These are phyloP conservation scores for Skeletonema menzelii DNA, from an alignment of 108 stramenopile genomes.

Conservation along the genomic window DNA sequence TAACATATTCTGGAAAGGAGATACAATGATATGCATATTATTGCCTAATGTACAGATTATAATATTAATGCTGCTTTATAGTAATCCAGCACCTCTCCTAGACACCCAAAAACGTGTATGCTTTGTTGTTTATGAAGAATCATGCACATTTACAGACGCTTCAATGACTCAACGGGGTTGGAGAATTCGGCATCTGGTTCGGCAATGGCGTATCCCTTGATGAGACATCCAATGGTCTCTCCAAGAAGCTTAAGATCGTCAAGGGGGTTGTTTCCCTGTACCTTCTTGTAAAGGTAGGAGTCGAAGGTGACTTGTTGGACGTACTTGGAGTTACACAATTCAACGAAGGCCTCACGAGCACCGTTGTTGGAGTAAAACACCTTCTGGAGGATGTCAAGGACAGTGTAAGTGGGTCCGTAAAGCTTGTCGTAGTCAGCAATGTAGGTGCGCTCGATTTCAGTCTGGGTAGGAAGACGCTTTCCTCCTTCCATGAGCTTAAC, in stretches of 20 bases:
- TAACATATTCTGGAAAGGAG: too few species aligned
- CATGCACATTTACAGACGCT: conserved; percentile 84
- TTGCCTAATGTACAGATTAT: conserved; percentile 27
- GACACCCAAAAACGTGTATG: background rate
- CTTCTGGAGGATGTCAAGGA: conserved; percentile 96
- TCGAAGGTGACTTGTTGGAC: conserved; percentile 99
- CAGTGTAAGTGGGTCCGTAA: conserved; percentile 97
- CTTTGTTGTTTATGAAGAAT: background rate
- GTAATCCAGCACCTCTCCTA: background rate
- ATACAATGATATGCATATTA: too few species aligned
- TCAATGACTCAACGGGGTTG: conserved; percentile 95
- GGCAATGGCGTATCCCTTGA: conserved; percentile 94
- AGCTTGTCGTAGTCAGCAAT: conserved; percentile 90
- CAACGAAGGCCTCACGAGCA: conserved; percentile 97
- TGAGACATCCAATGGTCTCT: conserved; percentile 92
- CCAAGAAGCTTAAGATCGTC: conserved; percentile 97
- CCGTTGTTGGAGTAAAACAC: conserved; percentile 98
- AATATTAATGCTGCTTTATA: background rate
- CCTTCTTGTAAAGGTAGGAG: conserved; percentile 98
- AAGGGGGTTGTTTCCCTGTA: conserved; percentile 97
- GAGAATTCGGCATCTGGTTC: conserved; percentile 93
- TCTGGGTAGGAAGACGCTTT: conserved; percentile 88
- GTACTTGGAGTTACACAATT: conserved; percentile 96
- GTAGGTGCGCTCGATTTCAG: conserved; percentile 92
- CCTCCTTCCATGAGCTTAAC: conserved; percentile 89